Base-by-base conservation (phyloP, 2,329 filamentous ascomycete species). In the Fusarium veterinarium region DNA sequence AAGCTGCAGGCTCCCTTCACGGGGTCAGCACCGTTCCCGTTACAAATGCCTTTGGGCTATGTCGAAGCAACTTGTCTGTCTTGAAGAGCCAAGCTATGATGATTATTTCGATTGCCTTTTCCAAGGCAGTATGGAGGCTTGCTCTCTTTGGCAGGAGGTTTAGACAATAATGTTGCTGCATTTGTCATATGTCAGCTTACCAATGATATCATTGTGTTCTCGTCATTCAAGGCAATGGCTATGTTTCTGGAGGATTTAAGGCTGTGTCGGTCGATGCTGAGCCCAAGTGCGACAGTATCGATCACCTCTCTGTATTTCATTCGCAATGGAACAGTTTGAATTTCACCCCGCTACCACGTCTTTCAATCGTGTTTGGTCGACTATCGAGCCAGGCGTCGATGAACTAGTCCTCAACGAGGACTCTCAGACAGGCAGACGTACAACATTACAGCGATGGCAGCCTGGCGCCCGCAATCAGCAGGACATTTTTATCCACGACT, bases 361-460 rank as follows among this genome's bases (percentile, higher is more conserved):
- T 23, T 57, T 68, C 45, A 49, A 60, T 46, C 75, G 73, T 52
- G 33, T 49, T 33, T 79, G 79, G 77, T 52, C 55, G 12, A 45
- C 76, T 17, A 71, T 82, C 37, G 78, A 79, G 9, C 74, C 79
- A 28, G 79, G 79, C 37, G 79, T 83, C 56, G 79, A 80, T 67
- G 80, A 83, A 60, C 73, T 83, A 64, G 44, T 79, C 5, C 74
- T 83, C 41, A 83, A 83, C 67, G 76, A 81, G 20, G 74, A 80
- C 38, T 60, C 64, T 6, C 40, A 71, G 31, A 76, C 75, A 41
- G 77, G 77, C n/a, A 75, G 78, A 40, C 76, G 70, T 60, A 82
- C 63, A 23, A 79, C 64, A 7, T 74, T 83, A 4, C 81, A 84
- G 66, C 81, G 81, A 70, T 83, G 80, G 78, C 77, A 81, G 35